A percentile compares a stretch with the other conserved stretches of the same genome.
Evolutionary conservation across 352 stramenopile species (phyloP).

Genomic region (Pythium dissotocum): DNA sequence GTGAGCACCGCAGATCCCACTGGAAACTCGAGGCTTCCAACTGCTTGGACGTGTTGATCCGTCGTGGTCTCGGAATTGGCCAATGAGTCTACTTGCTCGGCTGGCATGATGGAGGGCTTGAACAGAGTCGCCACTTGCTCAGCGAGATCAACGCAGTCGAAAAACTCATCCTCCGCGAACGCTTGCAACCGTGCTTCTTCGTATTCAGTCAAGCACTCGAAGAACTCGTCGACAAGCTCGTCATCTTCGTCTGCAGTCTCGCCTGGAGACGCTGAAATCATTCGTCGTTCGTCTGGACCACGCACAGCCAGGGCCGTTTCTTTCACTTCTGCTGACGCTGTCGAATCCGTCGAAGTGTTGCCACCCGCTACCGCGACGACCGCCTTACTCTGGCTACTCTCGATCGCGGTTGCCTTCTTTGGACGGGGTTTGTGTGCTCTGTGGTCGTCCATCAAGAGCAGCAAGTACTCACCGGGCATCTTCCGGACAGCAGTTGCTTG

Average conservation of each 20-base stretch:
- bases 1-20: slow-evolving; percentile 58
- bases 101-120: slow-evolving; percentile 1
- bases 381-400: neutral
- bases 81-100: neutral
- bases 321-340: neutral
- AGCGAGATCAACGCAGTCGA: slow-evolving; percentile 75
- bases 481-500: slow-evolving; percentile 72
- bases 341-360: no score
- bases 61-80: slow-evolving; percentile 6
- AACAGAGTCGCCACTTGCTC: slow-evolving; percentile 58
- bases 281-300: neutral
- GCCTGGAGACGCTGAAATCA: slow-evolving; percentile 2
- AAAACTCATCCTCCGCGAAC: slow-evolving; percentile 84
- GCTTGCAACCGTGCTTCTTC: slow-evolving; percentile 57
- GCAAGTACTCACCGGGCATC: slow-evolving; percentile 71
- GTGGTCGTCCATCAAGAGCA: slow-evolving; percentile 73
- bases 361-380: neutral
- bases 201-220: slow-evolving; percentile 66
- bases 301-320: slow-evolving; percentile 2
- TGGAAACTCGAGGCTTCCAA: slow-evolving; percentile 40
- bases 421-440: slow-evolving; percentile 13
- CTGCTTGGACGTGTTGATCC: slow-evolving; percentile 17
- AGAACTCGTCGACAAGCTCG: slow-evolving; percentile 81
- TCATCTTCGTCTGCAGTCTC: slow-evolving; percentile 38
- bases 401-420: neutral